These are phyloP conservation scores for Epichloe uncinata DNA, from an alignment of 2,329 filamentous ascomycete genomes.

Conservation along the genomic window DNA sequence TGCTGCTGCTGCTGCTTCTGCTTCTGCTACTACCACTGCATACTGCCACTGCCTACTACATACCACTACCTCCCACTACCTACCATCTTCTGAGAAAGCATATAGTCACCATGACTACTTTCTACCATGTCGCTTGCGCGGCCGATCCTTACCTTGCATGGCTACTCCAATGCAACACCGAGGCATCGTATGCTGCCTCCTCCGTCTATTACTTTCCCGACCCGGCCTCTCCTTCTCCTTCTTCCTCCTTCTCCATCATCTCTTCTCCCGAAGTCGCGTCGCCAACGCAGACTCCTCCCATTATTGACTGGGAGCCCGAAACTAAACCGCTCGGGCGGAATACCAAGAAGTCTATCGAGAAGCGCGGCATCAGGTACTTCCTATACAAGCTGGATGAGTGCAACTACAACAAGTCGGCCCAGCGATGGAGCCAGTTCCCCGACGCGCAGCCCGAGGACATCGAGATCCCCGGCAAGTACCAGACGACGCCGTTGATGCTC, in stretches of 20 bases:
- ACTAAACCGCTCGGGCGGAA: rapidly evolving
- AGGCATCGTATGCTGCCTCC: too few relatives aligned
- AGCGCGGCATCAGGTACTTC: background rate
- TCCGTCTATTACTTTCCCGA: too few relatives aligned
- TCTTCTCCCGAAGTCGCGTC: background rate
- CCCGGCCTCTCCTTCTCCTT: too few relatives aligned
- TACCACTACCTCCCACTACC: background rate
- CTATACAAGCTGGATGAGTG: conserved; percentile 1
- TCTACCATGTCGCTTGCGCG: background rate
- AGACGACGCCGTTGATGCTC: background rate
- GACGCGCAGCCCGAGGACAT: background rate
- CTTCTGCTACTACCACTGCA: background rate
- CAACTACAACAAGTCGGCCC: background rate
- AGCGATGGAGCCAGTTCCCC: conserved; percentile 2
- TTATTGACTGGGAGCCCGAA: background rate
- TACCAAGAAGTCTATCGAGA: background rate
- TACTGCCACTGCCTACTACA: background rate
- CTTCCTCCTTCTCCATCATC: too few relatives aligned
- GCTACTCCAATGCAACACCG: background rate
- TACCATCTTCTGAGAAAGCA: background rate
- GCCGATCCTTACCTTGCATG: too few relatives aligned
- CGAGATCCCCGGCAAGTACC: background rate
- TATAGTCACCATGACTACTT: background rate
- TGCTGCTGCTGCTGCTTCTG: too few relatives aligned
- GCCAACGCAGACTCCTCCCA: background rate